Base-by-base conservation (phyloP, 1,284 basidiomycete genomes). In the Ceratobasidium sp. region DNA sequence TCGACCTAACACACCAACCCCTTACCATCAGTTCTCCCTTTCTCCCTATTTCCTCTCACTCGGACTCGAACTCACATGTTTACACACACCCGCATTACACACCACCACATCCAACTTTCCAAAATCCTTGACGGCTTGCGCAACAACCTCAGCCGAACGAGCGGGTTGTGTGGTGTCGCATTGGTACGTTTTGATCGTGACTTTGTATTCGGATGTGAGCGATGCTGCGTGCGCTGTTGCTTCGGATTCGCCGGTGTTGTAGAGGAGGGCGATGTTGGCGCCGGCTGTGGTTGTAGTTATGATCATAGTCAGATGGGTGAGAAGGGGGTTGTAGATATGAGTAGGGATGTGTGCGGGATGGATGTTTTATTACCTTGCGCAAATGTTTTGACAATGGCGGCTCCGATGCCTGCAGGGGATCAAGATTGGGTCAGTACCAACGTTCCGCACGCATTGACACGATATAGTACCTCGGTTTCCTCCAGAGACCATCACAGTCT, bases 331-430 rank as follows among this genome's bases (percentile, higher is more conserved):
- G 33, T 28, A 7, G 10, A n/a, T n/a, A n/a, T n/a, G n/a, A n/a
- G n/a, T n/a, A n/a, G n/a, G n/a, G n/a, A n/a, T n/a, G n/a, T n/a
- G n/a, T n/a, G n/a, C n/a, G n/a, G n/a, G n/a, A n/a, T n/a, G n/a
- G n/a, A n/a, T n/a, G n/a, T n/a, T n/a, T n/a, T n/a, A n/a, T n/a
- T n/a, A 62, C 70, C 70, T 73, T 73, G 54, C n/a, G 83, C 83
- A 77, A 86, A 82, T 26, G 84, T 82, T 56, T 83, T 81, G 44
- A 83, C 81, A 81, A 86, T 84, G 73, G 84, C 84, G 59, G 80
- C 78, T 12, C 85, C 85, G 79, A 86, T 84, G 78, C 84, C 70
- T 73, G 46, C 12, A 71, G 38, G n/a, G n/a, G n/a, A n/a, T n/a
- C n/a, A n/a, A n/a, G n/a, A n/a, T n/a, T n/a, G n/a, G n/a, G n/a